A percentile compares a stretch with the other conserved stretches of the same genome.
phyloP scores from a whole-genome alignment of 371 early-diverging fungal species.

The Circinella minor region DNA sequence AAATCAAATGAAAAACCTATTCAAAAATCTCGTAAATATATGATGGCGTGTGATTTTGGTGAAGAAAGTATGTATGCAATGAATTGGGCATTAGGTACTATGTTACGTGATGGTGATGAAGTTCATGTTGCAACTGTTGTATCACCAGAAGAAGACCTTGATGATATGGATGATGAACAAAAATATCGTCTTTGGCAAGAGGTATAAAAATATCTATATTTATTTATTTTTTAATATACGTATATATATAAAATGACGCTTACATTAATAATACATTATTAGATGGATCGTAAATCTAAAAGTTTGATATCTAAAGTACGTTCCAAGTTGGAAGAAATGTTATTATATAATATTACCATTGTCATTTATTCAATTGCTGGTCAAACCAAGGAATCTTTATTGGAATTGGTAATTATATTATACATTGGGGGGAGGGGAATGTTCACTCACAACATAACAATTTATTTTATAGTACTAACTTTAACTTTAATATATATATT shows the following conservation, averaged over 20 bases:
- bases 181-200: slow-evolving; percentile 44
- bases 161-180: slow-evolving; percentile 41
- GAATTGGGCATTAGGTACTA: slow-evolving; percentile 54
- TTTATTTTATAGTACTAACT: too few species aligned
- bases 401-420: slow-evolving; percentile 47
- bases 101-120: slow-evolving; percentile 58
- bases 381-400: slow-evolving; percentile 54
- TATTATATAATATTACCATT: slow-evolving; percentile 58
- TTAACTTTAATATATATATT: background rate
- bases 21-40: slow-evolving; percentile 32
- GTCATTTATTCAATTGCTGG: slow-evolving; percentile 58
- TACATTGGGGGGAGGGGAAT: background rate
- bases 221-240: too few species aligned
- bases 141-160: slow-evolving; percentile 45
- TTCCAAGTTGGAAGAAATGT: slow-evolving; percentile 37
- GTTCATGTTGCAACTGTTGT: slow-evolving; percentile 60
- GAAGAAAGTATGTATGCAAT: slow-evolving; percentile 51
- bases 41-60: slow-evolving; percentile 53
- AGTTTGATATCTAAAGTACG: slow-evolving; percentile 48
- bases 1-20: slow-evolving; percentile 19
- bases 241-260: too few species aligned
- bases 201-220: slow-evolving; percentile 10
- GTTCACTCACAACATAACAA: too few species aligned
- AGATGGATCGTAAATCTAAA: slow-evolving; percentile 52
- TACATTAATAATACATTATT: background rate